Base-by-base conservation (phyloP, 306 rosid species). In the Gastrolobium villosum region DNA sequence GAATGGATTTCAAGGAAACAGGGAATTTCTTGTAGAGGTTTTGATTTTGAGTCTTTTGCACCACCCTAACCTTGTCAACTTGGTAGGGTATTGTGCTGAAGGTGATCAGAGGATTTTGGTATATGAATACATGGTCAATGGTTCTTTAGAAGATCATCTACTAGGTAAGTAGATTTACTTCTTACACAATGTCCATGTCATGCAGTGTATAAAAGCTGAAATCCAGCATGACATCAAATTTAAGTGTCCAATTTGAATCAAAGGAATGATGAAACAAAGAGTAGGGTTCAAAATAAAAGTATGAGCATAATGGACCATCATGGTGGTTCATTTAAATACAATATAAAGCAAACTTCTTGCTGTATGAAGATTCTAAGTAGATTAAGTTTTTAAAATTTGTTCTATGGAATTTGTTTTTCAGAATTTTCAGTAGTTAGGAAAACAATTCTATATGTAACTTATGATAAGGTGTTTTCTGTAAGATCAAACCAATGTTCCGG, bases 1-100 rank as follows among this genome's bases (percentile, higher is more conserved):
- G 81, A 92, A 92, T 92, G 98, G 98, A 6, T 94, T 90, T 83
- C 98, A 94, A 86, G 98, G 97, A n/a, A 92, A 92, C 65, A 87
- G 90, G 61, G 98, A 94, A 82, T 94, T 94, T 79, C 89, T 94
- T 60, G 97, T 90, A 13, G 98, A 94, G 84, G 98, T 94, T 76
- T 81, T 94, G 89, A 92, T 94, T 81, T 84, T 94, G 83, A 90
- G 98, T 77, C 98, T 91, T 74, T 86, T 94, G 76, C 91, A 90
- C 63, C 96, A 92, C 76, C 89, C 92, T 6, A 86, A 94, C 79
- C 98, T 94, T 57, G 97, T 94, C 48, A 94, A 87, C 78, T 86
- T 94, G 82, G 90, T 92, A 55, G 98, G 98, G 10, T 94, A 91
- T 87, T 94, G 98, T 74, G 94, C 93, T 14, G 98, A 94, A 74